These are phyloP conservation scores for Jamesozyma lodderae DNA, from an alignment of 805 yeast species.

Conservation along the genomic window DNA sequence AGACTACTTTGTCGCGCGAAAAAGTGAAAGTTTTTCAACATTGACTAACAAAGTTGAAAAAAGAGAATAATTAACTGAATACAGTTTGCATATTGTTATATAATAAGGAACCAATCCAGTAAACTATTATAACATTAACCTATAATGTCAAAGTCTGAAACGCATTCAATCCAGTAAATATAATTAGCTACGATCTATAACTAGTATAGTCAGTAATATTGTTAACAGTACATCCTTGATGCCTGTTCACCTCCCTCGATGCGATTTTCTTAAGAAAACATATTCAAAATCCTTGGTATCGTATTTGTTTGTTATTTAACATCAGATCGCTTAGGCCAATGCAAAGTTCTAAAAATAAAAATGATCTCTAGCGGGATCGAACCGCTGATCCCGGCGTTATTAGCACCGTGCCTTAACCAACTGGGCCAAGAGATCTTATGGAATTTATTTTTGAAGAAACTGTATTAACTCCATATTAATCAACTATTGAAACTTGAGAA, in stretches of 20 bases:
- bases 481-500: too few species aligned
- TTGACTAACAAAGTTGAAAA: background rate
- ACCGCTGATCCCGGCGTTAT: constrained; percentile 33
- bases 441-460: too few species aligned
- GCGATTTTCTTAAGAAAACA: too few species aligned
- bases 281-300: too few species aligned
- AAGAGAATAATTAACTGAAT: too few species aligned
- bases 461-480: too few species aligned
- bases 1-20: background rate
- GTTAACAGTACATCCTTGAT: too few species aligned
- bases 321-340: too few species aligned
- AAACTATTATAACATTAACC: background rate
- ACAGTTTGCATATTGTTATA: background rate
- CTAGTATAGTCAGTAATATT: too few species aligned
- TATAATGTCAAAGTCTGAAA: background rate
- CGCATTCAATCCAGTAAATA: background rate
- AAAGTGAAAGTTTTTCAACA: background rate
- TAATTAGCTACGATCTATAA: too few species aligned
- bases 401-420: constrained; percentile 32
- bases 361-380: constrained; percentile 32
- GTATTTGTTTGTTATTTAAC: too few species aligned
- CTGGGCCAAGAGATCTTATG: constrained; percentile 33
- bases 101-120: background rate
- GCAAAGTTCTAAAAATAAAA: constrained; percentile 5
- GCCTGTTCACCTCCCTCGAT: too few species aligned